Evolutionary conservation across 192 early-diverging fungal genomes (phyloP).

Genomic region (Thamnidium elegans): DNA sequence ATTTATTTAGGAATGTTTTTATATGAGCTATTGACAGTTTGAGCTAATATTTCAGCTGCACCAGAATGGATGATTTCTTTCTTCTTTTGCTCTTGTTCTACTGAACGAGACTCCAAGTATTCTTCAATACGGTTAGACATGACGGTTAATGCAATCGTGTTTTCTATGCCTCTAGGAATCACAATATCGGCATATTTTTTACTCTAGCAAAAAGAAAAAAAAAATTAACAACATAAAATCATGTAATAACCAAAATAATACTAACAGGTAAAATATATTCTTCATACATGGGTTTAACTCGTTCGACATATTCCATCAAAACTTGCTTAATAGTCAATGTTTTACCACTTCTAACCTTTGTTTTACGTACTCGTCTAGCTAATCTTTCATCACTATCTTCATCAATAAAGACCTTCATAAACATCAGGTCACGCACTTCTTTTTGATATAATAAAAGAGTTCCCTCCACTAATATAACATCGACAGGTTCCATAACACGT

Average conservation of each 20-base stretch:
- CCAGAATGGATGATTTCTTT: neutral
- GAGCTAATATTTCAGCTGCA: slow-evolving; percentile 7
- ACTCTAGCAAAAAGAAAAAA: slow-evolving; percentile 22
- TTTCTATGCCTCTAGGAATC: slow-evolving; percentile 63
- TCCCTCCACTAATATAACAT: slow-evolving; percentile 77
- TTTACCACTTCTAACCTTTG: slow-evolving; percentile 29
- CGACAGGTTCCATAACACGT: slow-evolving; percentile 43
- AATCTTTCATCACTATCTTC: slow-evolving; percentile 81
- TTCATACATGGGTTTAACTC: slow-evolving; percentile 85
- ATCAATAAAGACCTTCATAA: slow-evolving; percentile 83
- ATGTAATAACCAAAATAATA: neutral
- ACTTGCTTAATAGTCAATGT: slow-evolving; percentile 49
- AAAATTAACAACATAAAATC: neutral
- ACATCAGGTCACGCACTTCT: slow-evolving; percentile 61
- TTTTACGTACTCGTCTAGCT: slow-evolving; percentile 39
- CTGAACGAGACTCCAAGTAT: slow-evolving; percentile 11
- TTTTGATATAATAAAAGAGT: slow-evolving; percentile 73
- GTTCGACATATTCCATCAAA: slow-evolving; percentile 66
- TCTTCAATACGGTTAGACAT: slow-evolving; percentile 49
- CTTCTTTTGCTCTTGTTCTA: neutral
- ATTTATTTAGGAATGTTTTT: slow-evolving; percentile 18
- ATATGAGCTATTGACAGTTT: slow-evolving; percentile 9
- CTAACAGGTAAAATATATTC: slow-evolving; percentile 80
- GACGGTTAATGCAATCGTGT: slow-evolving; percentile 61
- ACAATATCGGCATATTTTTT: slow-evolving; percentile 78